A percentile compares a stretch with the other conserved stretches of the same genome.
Conservation (phyloP, 768 basidiomycete genomes). For the Hericium rajendrae region DNA sequence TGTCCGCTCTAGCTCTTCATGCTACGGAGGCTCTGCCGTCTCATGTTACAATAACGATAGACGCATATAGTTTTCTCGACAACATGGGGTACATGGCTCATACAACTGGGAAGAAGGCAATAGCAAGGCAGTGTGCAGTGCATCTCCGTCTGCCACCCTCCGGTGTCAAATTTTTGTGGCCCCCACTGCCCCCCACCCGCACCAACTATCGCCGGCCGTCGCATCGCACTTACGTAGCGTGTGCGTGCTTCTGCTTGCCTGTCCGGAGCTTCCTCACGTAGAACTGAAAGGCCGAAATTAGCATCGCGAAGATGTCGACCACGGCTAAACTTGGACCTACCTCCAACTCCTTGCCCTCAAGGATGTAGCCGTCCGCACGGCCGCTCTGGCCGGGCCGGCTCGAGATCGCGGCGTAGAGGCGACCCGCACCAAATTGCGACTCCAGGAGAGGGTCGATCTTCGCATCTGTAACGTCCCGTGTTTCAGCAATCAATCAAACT, state of each 20-base stretch:
- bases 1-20: no score
- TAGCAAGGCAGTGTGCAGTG: background rate
- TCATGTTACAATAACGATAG: background rate
- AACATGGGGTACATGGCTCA: conserved; percentile 21
- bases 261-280: conserved; percentile 90
- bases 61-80: conserved; percentile 16
- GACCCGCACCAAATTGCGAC: conserved; percentile 85
- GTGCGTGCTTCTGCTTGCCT: conserved; percentile 91
- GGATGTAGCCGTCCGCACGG: conserved; percentile 92
- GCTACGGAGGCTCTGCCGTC: no score
- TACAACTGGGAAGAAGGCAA: conserved; percentile 15
- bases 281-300: conserved; percentile 46
- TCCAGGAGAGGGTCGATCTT: conserved; percentile 90
- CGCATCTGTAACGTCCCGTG: conserved; percentile 42
- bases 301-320: background rate
- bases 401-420: conserved; percentile 87
- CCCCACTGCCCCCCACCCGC: background rate
- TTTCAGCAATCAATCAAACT: conserved; percentile 1
- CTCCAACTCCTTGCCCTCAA: conserved; percentile 98
- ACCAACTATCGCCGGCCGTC: background rate
- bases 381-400: conserved; percentile 97
- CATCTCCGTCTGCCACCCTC: background rate
- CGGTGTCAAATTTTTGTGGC: background rate
- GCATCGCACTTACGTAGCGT: conserved; percentile 26
- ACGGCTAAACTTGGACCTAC: conserved; percentile 31